Evolutionary conservation across 2,329 filamentous ascomycete genomes (phyloP), one percentile per base, ranked within the genome.

Genomic region (Emergomyces orientalis): DNA sequence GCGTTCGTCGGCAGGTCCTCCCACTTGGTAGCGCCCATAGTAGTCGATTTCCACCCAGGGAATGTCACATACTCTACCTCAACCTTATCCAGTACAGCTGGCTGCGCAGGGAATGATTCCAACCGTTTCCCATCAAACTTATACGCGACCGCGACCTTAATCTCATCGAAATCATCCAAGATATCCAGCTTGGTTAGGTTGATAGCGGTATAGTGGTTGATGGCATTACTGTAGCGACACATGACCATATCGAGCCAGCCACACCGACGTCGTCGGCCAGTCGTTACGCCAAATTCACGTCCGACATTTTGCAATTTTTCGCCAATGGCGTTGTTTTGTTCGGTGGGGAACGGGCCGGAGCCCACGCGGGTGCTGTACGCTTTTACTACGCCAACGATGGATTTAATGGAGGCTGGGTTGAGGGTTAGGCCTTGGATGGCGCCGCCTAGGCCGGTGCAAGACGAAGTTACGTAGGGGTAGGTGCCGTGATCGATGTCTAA

Each of bases 241-340:
- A 87, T 78, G n/a, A 87, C 84, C 49, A 87, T 78, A 71, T 87
- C 85, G 67, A 87, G 79, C 84, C 84, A 87, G 60, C 85, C 85
- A 68, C 85, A 87, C 65, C 85, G 82, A 45, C 85, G 81, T 68
- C 80, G 82, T 58, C 85, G 81, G 60, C 85, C 85, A 6, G 85
- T 87, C 2, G 81, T 84, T 52, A 84, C 81, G 64, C 85, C 76
- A 61, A 78, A 76, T 65, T 86, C 84, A 63, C 78, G 78, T 55
- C 84, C 84, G 41, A 83, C 73, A 54, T 72, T 69, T 68, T 86
- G 84, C 37, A 86, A 77, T 70, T 80, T 83, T 43, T 85, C 81
- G 66, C 84, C 84, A 34, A 76, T 69, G 60, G 79, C 77, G 72
- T 85, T 84, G 62, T 83, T 73, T 70, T 85, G 82, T 71, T 87